Evolutionary conservation across 352 stramenopile species (phyloP).

Genomic region (Globisporangium paroecandrum): DNA sequence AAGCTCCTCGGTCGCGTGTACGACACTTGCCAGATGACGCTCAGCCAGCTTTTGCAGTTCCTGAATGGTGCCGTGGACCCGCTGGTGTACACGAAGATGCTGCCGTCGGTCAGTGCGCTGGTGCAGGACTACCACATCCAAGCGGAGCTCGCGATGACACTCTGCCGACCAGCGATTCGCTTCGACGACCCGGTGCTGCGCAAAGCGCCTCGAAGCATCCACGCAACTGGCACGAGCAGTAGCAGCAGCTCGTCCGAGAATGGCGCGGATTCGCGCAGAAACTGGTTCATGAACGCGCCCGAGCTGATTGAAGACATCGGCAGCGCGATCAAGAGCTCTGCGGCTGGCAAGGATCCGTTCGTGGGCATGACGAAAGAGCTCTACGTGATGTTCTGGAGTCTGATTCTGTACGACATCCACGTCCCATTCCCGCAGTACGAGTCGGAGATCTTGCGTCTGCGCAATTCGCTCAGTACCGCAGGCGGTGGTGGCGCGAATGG

Average conservation of each 20-base stretch:
- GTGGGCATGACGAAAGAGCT: slow-evolving; percentile 70
- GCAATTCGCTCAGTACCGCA: slow-evolving; percentile 49
- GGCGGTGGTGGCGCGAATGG: slow-evolving; percentile 18
- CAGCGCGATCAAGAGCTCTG: slow-evolving; percentile 29
- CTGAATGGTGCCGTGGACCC: slow-evolving; percentile 72
- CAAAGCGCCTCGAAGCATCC: slow-evolving; percentile 58
- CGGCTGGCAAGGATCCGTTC: slow-evolving; percentile 43
- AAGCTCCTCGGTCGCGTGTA: slow-evolving; percentile 80
- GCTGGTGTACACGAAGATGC: slow-evolving; percentile 63
- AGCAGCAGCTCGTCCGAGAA: slow-evolving; percentile 18
- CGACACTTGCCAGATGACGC: slow-evolving; percentile 82
- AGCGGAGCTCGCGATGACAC: slow-evolving; percentile 72
- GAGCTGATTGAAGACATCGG: slow-evolving; percentile 60
- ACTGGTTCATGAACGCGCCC: slow-evolving; percentile 68
- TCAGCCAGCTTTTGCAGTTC: slow-evolving; percentile 87
- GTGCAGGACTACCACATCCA: slow-evolving; percentile 74
- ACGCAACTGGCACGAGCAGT: slow-evolving; percentile 35
- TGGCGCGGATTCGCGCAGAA: slow-evolving; percentile 19
- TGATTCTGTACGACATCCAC: slow-evolving; percentile 87
- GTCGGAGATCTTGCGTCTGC: slow-evolving; percentile 69
- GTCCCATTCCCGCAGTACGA: slow-evolving; percentile 85
- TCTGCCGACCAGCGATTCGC: slow-evolving; percentile 75
- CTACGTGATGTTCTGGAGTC: slow-evolving; percentile 83
- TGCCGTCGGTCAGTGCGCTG: slow-evolving; percentile 58
- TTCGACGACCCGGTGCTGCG: slow-evolving; percentile 67